Evolutionary conservation across 1,139 yeast genomes (phyloP).

Genomic region (Yamadazyma kanchanaburiensis): DNA sequence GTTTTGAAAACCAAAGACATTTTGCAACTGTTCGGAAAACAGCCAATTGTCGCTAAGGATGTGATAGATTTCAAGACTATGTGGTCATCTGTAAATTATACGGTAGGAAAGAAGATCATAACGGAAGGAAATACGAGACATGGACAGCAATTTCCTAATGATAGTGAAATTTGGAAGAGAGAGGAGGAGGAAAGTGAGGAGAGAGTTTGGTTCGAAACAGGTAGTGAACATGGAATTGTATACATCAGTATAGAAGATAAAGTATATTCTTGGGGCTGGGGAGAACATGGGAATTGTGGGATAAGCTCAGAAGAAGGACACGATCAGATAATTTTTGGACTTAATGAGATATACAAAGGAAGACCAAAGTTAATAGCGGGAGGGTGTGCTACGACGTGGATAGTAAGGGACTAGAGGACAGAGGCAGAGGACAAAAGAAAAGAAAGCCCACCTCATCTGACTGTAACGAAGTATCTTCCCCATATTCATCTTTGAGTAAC

Average conservation of each 20-base stretch:
- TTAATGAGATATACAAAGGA: slow-evolving; percentile 34
- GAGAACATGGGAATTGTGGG: slow-evolving; percentile 98
- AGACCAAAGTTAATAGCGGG: slow-evolving; percentile 29
- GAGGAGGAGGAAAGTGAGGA: too few relatives aligned
- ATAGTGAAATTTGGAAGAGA: slow-evolving; percentile 6
- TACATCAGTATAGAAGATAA: slow-evolving; percentile 28
- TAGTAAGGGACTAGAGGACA: slow-evolving; percentile 13
- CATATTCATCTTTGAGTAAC: slow-evolving; percentile 64
- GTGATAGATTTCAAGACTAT: slow-evolving; percentile 41
- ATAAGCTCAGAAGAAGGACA: slow-evolving; percentile 14
- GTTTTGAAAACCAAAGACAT: slow-evolving; percentile 14
- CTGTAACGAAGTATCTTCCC: slow-evolving; percentile 77
- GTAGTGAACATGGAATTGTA: slow-evolving; percentile 78
- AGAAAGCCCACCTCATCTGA: background rate
- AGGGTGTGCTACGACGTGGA: slow-evolving; percentile 48
- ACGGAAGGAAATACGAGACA: slow-evolving; percentile 78
- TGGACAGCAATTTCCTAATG: slow-evolving; percentile 54
- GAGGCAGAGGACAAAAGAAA: slow-evolving; percentile 1
- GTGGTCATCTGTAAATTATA: slow-evolving; percentile 79
- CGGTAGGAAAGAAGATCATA: slow-evolving; percentile 19
- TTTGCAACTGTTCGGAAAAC: slow-evolving; percentile 16
- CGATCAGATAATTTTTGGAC: slow-evolving; percentile 32
- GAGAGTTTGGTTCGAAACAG: slow-evolving; percentile 42
- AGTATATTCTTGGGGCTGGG: slow-evolving; percentile 94
- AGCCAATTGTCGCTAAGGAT: background rate